Evolutionary conservation across 352 stramenopile genomes (phyloP).

Genomic region (Salisapilia sapeloensis): DNA sequence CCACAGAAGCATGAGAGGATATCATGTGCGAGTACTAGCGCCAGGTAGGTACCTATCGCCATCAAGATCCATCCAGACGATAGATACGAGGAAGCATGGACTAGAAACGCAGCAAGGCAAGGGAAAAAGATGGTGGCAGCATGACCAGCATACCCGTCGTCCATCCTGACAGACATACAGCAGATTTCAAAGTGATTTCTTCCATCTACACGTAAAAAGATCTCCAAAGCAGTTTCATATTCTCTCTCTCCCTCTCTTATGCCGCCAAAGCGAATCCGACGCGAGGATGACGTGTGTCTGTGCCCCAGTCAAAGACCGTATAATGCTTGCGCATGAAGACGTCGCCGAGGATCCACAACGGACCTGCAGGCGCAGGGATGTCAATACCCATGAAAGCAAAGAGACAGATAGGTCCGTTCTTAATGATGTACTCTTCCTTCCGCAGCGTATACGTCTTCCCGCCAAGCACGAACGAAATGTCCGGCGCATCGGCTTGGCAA

Average conservation of each 20-base stretch:
- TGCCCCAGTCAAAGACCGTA: slow-evolving; percentile 86
- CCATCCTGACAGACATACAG: too few relatives aligned
- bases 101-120: too few relatives aligned
- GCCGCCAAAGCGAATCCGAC: slow-evolving; percentile 72
- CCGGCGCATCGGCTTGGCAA: slow-evolving; percentile 75
- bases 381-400: slow-evolving; percentile 95
- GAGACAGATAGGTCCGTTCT: slow-evolving; percentile 82
- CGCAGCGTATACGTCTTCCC: slow-evolving; percentile 85
- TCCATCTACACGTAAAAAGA: too few relatives aligned
- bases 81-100: too few relatives aligned
- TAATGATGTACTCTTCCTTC: slow-evolving; percentile 88
- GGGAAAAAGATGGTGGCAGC: too few relatives aligned
- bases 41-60: too few relatives aligned
- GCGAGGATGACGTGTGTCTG: slow-evolving; percentile 47
- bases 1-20: too few relatives aligned
- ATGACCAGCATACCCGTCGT: too few relatives aligned
- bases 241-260: slow-evolving; percentile 8
- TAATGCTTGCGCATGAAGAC: slow-evolving; percentile 94
- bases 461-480: slow-evolving; percentile 88
- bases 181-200: too few relatives aligned
- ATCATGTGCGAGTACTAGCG: too few relatives aligned
- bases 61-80: too few relatives aligned
- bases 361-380: slow-evolving; percentile 64
- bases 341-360: slow-evolving; percentile 84
- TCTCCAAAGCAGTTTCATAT: background rate